A percentile compares a stretch with the other conserved stretches of the same genome.
phyloP scores from a whole-genome alignment of 2,329 filamentous ascomycete species.

The Xenoacremonium recifei region DNA sequence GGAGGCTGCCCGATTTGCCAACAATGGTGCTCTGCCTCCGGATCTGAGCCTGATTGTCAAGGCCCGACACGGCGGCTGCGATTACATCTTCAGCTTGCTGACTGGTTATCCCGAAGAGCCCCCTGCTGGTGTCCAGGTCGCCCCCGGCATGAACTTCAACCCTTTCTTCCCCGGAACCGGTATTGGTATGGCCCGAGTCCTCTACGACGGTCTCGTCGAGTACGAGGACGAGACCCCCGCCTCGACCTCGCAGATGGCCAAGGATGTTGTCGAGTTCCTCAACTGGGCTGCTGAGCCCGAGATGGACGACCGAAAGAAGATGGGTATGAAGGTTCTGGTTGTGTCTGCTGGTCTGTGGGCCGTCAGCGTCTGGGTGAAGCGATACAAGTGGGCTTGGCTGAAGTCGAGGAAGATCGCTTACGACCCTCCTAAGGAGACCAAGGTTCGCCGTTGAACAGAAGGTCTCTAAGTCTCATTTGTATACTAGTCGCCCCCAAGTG shows the following conservation, averaged over 20 bases:
- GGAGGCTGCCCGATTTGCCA: constrained; percentile 94
- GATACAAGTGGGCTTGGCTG: constrained; percentile 97
- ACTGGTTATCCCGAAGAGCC: constrained; percentile 97
- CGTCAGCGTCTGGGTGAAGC: constrained; percentile 95
- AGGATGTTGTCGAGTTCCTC: constrained; percentile 97
- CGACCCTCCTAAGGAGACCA: constrained; percentile 65
- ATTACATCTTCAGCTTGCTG: constrained; percentile 97
- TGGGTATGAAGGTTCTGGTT: constrained; percentile 95
- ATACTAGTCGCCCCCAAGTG: constrained; percentile 44
- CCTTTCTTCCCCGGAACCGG: constrained; percentile 99
- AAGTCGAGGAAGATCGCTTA: constrained; percentile 95
- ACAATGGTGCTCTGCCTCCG: constrained; percentile 95
- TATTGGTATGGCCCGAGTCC: constrained; percentile 97
- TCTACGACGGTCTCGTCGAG: constrained; percentile 96
- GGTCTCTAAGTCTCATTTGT: constrained; percentile 33
- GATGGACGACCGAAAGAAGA: constrained; percentile 99
- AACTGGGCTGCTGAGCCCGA: constrained; percentile 99
- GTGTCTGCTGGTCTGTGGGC: constrained; percentile 78
- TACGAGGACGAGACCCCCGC: constrained; percentile 96
- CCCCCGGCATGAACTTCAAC: constrained; percentile 97
- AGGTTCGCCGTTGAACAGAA: constrained; percentile 46
- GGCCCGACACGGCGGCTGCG: constrained; percentile 93
- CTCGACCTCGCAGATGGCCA: constrained; percentile 97
- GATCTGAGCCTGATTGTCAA: constrained; percentile 98
- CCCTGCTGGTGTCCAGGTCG: constrained; percentile 82